Evolutionary conservation across 768 basidiomycete genomes (phyloP).

Genomic region (Porphyrellus cyaneotinctus): DNA sequence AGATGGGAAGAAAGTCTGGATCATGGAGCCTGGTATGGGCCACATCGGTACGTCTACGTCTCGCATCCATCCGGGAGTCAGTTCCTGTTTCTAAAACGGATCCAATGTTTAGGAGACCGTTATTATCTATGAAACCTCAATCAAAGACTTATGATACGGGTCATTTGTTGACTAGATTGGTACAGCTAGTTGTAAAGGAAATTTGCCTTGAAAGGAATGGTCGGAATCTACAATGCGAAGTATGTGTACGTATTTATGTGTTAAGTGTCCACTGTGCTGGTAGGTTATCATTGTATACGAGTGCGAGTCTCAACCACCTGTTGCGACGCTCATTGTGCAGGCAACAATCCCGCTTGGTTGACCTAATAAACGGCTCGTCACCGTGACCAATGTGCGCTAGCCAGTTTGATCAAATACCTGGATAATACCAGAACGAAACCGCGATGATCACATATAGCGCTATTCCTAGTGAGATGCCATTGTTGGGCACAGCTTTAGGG

Average conservation of each 20-base stretch:
- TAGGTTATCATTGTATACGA: constrained; percentile 3
- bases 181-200: constrained; percentile 11
- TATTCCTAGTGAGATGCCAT: constrained; percentile 23
- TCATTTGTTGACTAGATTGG: constrained; percentile 4
- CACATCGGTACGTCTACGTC: constrained; percentile 66
- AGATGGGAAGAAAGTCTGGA: constrained; percentile 66
- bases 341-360: constrained; percentile 20
- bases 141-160: not conserved
- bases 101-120: constrained; percentile 33
- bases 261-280: not conserved
- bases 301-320: not conserved
- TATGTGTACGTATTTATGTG: not conserved
- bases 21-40: constrained; percentile 85
- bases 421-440: constrained; percentile 64
- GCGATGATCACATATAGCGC: constrained; percentile 70
- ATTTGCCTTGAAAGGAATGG: constrained; percentile 12
- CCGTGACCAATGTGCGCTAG: not conserved
- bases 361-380: constrained; percentile 14
- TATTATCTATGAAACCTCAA: constrained; percentile 34
- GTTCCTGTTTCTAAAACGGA: not conserved
- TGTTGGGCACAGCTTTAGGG: not conserved
- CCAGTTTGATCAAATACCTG: constrained; percentile 21
- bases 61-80: not conserved
- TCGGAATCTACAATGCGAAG: constrained; percentile 15
- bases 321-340: constrained; percentile 10